phyloP scores from a whole-genome alignment of 2,329 filamentous ascomycete genomes.

The Penicillium sp. region DNA sequence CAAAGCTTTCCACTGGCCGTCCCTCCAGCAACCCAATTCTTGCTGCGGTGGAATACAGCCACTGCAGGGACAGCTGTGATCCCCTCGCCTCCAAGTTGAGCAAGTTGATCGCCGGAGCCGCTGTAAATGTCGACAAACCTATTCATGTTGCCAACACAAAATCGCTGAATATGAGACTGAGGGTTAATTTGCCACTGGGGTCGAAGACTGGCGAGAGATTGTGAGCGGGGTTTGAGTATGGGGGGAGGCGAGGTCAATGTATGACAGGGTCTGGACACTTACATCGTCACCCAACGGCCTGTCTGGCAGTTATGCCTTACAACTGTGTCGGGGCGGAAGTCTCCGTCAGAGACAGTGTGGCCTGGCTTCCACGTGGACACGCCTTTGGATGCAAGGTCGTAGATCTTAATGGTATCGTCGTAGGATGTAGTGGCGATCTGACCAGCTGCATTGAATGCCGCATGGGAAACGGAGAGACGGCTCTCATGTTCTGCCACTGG shows the following conservation, averaged over 20 bases:
- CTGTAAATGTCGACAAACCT: constrained; percentile 90
- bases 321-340: constrained; percentile 63
- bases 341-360: constrained; percentile 51
- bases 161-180: constrained; percentile 71
- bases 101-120: constrained; percentile 74
- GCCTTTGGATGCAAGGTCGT: constrained; percentile 61
- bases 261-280: constrained; percentile 30
- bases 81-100: constrained; percentile 79
- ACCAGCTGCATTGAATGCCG: constrained; percentile 77
- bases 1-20: constrained; percentile 89
- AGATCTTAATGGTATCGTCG: constrained; percentile 91
- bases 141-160: constrained; percentile 96
- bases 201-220: constrained; percentile 50
- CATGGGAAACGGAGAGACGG: constrained; percentile 81
- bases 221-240: constrained; percentile 1
- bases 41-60: constrained; percentile 77
- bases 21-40: constrained; percentile 88
- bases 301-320: constrained; percentile 93
- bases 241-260: background rate
- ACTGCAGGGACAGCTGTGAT: constrained; percentile 94
- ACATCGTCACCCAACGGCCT: constrained; percentile 85
- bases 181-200: constrained; percentile 86
- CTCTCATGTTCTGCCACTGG: constrained; percentile 77
- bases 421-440: constrained; percentile 90
- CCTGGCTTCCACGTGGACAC: constrained; percentile 55